Conservation (phyloP, 495 filamentous ascomycete genomes). For the Trichoderma gamsii region DNA sequence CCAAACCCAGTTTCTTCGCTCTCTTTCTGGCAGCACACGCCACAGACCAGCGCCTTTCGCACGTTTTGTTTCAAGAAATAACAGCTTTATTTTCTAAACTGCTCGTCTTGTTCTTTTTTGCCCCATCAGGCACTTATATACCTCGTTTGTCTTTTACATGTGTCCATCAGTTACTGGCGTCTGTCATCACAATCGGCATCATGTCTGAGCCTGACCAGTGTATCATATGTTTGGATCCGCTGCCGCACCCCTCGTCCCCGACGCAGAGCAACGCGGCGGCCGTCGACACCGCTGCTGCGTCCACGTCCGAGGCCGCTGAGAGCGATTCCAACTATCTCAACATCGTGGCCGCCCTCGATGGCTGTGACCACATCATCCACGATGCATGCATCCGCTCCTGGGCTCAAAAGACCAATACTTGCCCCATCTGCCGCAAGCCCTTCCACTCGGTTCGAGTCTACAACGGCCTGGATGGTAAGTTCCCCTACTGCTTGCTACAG, state of each 20-base stretch:
- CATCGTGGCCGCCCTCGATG: constrained; percentile 44
- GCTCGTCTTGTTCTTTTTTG: background rate
- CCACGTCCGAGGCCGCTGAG: constrained; percentile 30
- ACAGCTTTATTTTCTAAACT: background rate
- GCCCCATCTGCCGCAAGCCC: constrained; percentile 86
- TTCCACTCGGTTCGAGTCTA: constrained; percentile 87
- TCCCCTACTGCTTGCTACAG: constrained; percentile 15
- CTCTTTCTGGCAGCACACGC: constrained; percentile 4
- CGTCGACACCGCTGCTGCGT: constrained; percentile 42
- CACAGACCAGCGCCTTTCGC: background rate
- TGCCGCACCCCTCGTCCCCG: constrained; percentile 32
- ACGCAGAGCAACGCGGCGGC: constrained; percentile 24
- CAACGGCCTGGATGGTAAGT: constrained; percentile 68
- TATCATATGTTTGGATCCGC: constrained; percentile 92
- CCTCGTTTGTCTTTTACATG: constrained; percentile 30
- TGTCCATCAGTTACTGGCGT: constrained; percentile 24
- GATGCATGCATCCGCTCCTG: constrained; percentile 87
- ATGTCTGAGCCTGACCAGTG: constrained; percentile 69
- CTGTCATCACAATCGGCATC: constrained; percentile 19
- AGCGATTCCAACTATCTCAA: constrained; percentile 25
- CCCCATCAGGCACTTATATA: background rate
- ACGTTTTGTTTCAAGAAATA: background rate
- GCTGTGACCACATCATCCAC: constrained; percentile 86
- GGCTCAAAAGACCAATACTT: constrained; percentile 95
- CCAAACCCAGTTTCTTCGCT: constrained; percentile 7